Evolutionary conservation across 768 basidiomycete genomes (phyloP).

Genomic region (Ramaria rubella): DNA sequence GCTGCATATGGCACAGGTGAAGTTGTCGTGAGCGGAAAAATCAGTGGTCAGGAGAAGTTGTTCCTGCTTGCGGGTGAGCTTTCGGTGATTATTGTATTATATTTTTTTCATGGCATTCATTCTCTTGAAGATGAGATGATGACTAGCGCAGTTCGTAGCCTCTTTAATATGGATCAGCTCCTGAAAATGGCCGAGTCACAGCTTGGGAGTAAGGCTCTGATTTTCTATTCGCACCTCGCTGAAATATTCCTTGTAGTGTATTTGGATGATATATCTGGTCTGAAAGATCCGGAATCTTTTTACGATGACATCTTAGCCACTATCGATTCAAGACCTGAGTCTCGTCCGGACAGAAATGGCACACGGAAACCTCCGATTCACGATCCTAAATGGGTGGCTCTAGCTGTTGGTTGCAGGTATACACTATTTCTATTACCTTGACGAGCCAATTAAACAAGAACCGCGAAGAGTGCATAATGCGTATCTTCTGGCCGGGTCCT

Average conservation of each 20-base stretch:
- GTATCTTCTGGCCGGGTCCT: conserved; percentile 76
- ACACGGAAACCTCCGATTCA: conserved; percentile 12
- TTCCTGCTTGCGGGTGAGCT: conserved; percentile 69
- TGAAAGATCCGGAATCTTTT: conserved; percentile 64
- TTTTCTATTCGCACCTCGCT: conserved; percentile 1
- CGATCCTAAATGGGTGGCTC: conserved; percentile 49
- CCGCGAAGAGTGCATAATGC: conserved; percentile 65
- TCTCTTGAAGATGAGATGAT: conserved; percentile 34
- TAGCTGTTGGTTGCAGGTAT: conserved; percentile 54
- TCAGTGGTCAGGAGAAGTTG: conserved; percentile 73
- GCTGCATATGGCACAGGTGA: conserved; percentile 73
- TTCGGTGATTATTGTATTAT: conserved; percentile 8
- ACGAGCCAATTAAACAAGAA: background rate
- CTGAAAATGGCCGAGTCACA: conserved; percentile 69
- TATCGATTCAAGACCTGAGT: conserved; percentile 40
- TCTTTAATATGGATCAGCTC: conserved; percentile 58
- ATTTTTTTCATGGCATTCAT: background rate
- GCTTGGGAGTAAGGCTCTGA: conserved; percentile 44
- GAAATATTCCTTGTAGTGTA: conserved; percentile 47
- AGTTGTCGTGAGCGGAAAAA: conserved; percentile 47
- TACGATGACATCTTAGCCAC: conserved; percentile 49
- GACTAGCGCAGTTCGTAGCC: conserved; percentile 45
- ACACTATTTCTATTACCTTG: conserved; percentile 6
- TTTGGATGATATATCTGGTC: conserved; percentile 45
- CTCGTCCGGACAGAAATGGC: conserved; percentile 21